Conservation (phyloP, 2,329 filamentous ascomycete species). For the Aschersonia sp. region DNA sequence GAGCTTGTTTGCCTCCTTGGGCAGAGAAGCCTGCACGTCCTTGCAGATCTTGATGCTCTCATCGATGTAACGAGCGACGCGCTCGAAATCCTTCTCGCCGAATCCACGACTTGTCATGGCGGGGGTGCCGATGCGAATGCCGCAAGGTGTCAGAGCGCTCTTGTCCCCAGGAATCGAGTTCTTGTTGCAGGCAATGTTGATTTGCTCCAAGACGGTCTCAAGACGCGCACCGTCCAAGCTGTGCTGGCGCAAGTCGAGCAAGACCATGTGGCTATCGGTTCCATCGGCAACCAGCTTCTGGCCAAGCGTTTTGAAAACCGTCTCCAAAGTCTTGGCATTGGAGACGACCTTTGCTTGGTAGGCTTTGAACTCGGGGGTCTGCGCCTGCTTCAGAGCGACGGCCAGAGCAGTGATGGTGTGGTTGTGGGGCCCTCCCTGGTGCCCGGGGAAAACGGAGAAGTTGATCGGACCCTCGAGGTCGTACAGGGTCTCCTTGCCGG, state of each 20-base stretch:
- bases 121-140: slow-evolving; percentile 90
- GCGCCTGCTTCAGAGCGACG: slow-evolving; percentile 89
- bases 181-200: slow-evolving; percentile 99
- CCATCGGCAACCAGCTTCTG: slow-evolving; percentile 93
- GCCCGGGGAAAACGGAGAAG: slow-evolving; percentile 96
- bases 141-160: slow-evolving; percentile 84
- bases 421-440: slow-evolving; percentile 98
- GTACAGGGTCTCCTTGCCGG: slow-evolving; percentile 78
- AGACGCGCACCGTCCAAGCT: slow-evolving; percentile 86
- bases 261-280: slow-evolving; percentile 95
- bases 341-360: slow-evolving; percentile 88
- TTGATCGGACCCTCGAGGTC: slow-evolving; percentile 95
- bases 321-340: slow-evolving; percentile 86
- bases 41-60: slow-evolving; percentile 79
- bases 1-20: slow-evolving; percentile 97
- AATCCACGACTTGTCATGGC: slow-evolving; percentile 97
- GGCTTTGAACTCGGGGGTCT: slow-evolving; percentile 75
- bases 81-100: slow-evolving; percentile 80
- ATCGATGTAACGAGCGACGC: slow-evolving; percentile 82
- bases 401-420: slow-evolving; percentile 97
- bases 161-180: slow-evolving; percentile 97
- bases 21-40: slow-evolving; percentile 69
- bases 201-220: slow-evolving; percentile 90
- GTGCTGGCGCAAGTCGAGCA: slow-evolving; percentile 82
- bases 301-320: slow-evolving; percentile 69